phyloP scores from a whole-genome alignment of 2,329 filamentous ascomycete species.

The Alternaria hordeiaustralica region DNA sequence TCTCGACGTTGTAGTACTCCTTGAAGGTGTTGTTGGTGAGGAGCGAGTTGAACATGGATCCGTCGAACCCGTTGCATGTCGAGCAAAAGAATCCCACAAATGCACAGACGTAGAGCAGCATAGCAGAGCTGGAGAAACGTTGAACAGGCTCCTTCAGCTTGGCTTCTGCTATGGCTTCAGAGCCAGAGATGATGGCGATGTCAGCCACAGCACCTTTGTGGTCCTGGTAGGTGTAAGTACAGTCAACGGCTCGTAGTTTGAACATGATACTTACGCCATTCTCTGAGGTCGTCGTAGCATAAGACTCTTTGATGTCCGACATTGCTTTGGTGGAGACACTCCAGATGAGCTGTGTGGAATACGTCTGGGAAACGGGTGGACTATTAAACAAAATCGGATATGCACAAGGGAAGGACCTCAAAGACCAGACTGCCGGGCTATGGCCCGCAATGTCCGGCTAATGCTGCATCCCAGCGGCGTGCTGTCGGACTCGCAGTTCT shows the following conservation, averaged over 20 bases:
- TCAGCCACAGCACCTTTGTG: constrained; percentile 30
- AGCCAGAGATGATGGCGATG: constrained; percentile 58
- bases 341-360: constrained; percentile 16
- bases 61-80: constrained; percentile 66
- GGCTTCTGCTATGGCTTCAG: constrained; percentile 63
- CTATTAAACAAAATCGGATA: constrained; percentile 21
- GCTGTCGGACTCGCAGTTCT: constrained; percentile 15
- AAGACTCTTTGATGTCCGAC: constrained; percentile 21
- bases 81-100: constrained; percentile 53
- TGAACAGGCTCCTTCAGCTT: constrained; percentile 59
- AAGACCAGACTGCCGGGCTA: constrained; percentile 4
- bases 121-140: constrained; percentile 19
- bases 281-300: constrained; percentile 19
- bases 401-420: not conserved
- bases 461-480: constrained; percentile 11
- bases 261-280: constrained; percentile 17
- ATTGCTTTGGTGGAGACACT: constrained; percentile 17
- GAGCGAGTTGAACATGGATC: constrained; percentile 62
- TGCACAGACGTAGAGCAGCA: constrained; percentile 32
- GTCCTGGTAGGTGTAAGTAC: constrained; percentile 12
- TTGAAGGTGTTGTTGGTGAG: constrained; percentile 54
- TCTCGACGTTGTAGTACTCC: constrained; percentile 51
- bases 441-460: constrained; percentile 24
- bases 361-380: constrained; percentile 7
- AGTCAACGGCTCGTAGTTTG: not conserved